A percentile compares a stretch with the other conserved stretches of the same genome.
These are phyloP conservation scores for Diplodia corticola DNA, from an alignment of 2,329 filamentous ascomycete genomes.

Conservation along the genomic window DNA sequence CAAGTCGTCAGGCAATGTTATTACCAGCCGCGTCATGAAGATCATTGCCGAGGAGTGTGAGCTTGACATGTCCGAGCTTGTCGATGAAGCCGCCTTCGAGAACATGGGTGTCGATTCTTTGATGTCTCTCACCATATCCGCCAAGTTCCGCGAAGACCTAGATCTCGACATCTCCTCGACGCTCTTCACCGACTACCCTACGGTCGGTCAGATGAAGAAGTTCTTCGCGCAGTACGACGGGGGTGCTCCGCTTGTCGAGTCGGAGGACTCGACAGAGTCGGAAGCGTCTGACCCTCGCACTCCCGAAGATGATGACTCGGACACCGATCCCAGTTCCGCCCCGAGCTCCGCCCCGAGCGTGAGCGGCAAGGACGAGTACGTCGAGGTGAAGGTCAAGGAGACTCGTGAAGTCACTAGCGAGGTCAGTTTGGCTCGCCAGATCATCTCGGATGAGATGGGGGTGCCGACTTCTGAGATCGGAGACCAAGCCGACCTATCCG, in stretches of 20 bases:
- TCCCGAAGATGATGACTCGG: conserved; percentile 44
- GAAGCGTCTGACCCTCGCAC: conserved; percentile 45
- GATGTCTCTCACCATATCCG: conserved; percentile 61
- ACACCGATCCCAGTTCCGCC: conserved; percentile 52
- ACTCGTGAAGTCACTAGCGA: conserved; percentile 38
- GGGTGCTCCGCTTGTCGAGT: conserved; percentile 37
- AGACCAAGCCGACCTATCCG: conserved; percentile 60
- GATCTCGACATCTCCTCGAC: conserved; percentile 60
- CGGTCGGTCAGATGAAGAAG: conserved; percentile 61
- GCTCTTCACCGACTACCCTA: conserved; percentile 61
- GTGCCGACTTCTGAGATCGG: conserved; percentile 61
- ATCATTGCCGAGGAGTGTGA: conserved; percentile 69
- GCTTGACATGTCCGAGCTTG: conserved; percentile 58
- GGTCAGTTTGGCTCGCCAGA: conserved; percentile 49
- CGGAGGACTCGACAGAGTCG: conserved; percentile 45
- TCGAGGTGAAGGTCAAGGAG: conserved; percentile 36
- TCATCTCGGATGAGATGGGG: conserved; percentile 61
- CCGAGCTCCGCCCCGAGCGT: conserved; percentile 45
- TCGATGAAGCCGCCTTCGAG: conserved; percentile 61
- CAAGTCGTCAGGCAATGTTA: conserved; percentile 50
- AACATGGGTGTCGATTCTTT: conserved; percentile 64
- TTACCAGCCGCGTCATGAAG: conserved; percentile 58
- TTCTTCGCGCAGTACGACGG: conserved; percentile 54
- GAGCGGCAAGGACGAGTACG: conserved; percentile 42
- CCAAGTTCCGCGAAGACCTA: conserved; percentile 62